Evolutionary conservation across 768 basidiomycete genomes (phyloP).

Genomic region (Boletus insuetus): DNA sequence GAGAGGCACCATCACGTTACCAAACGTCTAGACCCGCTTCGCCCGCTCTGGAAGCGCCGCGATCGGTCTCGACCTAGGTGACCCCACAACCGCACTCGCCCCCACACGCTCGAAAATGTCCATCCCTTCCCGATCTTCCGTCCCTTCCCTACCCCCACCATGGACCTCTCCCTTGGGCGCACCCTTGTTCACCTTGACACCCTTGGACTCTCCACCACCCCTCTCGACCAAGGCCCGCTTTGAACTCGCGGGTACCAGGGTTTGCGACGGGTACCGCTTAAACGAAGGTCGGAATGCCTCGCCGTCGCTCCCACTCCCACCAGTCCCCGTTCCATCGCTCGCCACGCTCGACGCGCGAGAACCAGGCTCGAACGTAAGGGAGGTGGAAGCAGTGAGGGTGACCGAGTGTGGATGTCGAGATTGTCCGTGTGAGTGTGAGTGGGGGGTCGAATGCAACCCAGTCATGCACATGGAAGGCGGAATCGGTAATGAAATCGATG

Average conservation of each 20-base stretch:
- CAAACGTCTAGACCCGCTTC: slow-evolving; percentile 17
- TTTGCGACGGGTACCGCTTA: slow-evolving; percentile 72
- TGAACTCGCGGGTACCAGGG: slow-evolving; percentile 55
- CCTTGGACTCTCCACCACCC: slow-evolving; percentile 14
- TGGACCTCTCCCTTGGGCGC: not conserved
- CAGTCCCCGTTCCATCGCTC: slow-evolving; percentile 32
- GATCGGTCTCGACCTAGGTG: slow-evolving; percentile 25
- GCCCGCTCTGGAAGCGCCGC: slow-evolving; percentile 32
- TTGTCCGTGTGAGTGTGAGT: slow-evolving; percentile 1
- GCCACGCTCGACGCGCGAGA: slow-evolving; percentile 32
- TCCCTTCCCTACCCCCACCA: not conserved
- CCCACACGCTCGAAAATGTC: not conserved
- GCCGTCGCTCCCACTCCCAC: slow-evolving; percentile 31
- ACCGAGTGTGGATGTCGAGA: slow-evolving; percentile 2
- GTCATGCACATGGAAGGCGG: slow-evolving; percentile 21
- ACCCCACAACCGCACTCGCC: slow-evolving; percentile 18
- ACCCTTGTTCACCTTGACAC: slow-evolving; percentile 7
- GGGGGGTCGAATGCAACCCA: slow-evolving; percentile 6
- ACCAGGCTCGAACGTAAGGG: slow-evolving; percentile 21
- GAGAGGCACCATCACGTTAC: not conserved
- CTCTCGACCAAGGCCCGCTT: slow-evolving; percentile 51
- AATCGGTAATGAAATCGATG: slow-evolving; percentile 35
- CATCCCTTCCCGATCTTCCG: not conserved
- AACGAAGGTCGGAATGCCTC: slow-evolving; percentile 55
- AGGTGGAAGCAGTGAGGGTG: slow-evolving; percentile 3